A percentile compares a stretch with the other conserved stretches of the same genome.
phyloP scores from a whole-genome alignment of 768 basidiomycete genomes.

The Leccinum broughii region DNA sequence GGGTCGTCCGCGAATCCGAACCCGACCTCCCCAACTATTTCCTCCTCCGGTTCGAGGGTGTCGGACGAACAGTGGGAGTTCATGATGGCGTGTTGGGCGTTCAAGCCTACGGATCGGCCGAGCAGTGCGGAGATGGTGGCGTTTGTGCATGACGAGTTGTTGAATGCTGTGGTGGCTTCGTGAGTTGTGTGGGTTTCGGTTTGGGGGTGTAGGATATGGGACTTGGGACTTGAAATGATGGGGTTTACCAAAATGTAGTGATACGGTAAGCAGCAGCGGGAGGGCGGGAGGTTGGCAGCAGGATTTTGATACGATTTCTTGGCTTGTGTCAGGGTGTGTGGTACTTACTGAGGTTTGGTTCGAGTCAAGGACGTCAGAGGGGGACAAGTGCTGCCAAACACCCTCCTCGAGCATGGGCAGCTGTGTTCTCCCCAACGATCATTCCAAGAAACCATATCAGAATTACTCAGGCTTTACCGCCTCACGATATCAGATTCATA shows the following conservation, averaged over 20 bases:
- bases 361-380: no score
- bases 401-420: no score
- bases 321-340: background rate
- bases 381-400: no score
- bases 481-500: no score
- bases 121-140: conserved; percentile 27
- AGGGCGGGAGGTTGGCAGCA: background rate
- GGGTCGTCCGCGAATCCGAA: background rate
- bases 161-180: conserved; percentile 5
- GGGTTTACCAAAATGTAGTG: background rate
- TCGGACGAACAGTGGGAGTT: conserved; percentile 26
- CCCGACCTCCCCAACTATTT: background rate
- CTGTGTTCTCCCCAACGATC: no score
- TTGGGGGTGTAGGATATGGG: background rate
- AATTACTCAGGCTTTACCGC: no score
- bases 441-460: no score
- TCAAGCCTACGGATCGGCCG: conserved; percentile 34
- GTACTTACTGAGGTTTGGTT: no score
- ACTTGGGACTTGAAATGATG: background rate
- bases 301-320: background rate
- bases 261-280: background rate
- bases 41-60: background rate
- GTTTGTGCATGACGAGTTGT: conserved; percentile 21
- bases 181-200: background rate
- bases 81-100: conserved; percentile 29